phyloP scores from a whole-genome alignment of 192 early-diverging fungal genomes.

The Dissophora ornata region DNA sequence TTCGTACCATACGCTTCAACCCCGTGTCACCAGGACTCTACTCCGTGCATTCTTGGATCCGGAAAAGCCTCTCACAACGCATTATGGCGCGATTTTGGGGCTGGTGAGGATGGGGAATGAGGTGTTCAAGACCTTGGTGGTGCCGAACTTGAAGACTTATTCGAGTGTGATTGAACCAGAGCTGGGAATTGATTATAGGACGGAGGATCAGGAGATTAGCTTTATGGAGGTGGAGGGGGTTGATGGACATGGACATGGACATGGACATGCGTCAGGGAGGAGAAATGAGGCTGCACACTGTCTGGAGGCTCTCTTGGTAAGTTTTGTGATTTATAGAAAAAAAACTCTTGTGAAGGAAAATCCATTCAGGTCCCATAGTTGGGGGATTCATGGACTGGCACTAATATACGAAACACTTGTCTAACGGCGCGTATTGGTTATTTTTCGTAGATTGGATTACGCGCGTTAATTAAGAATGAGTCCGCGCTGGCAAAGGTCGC shows the following conservation, averaged over 20 bases:
- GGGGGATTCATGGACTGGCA: no score
- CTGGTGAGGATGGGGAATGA: constrained; percentile 80
- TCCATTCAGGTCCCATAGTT: no score
- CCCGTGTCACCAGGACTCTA: constrained; percentile 90
- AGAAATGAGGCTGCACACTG: constrained; percentile 57
- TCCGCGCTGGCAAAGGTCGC: not conserved
- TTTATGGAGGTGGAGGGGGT: constrained; percentile 37
- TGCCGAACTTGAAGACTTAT: constrained; percentile 83
- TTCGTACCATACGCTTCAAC: constrained; percentile 88
- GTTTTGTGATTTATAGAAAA: not conserved
- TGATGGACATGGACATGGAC: no score
- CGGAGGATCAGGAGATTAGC: constrained; percentile 5
- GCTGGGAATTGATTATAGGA: constrained; percentile 13
- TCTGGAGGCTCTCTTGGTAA: constrained; percentile 63
- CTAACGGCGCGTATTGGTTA: no score
- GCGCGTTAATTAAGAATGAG: constrained; percentile 39
- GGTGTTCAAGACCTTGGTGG: constrained; percentile 78
- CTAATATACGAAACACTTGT: no score
- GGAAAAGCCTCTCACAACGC: constrained; percentile 80
- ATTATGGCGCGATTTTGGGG: constrained; percentile 91
- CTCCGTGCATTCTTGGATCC: constrained; percentile 91
- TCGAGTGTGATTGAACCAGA: constrained; percentile 51
- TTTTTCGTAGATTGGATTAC: constrained; percentile 23
- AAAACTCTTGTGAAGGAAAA: no score
- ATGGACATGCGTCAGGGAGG: not conserved